Base-by-base conservation (phyloP, 371 early-diverging fungal genomes). In the Mortierella sp. region DNA sequence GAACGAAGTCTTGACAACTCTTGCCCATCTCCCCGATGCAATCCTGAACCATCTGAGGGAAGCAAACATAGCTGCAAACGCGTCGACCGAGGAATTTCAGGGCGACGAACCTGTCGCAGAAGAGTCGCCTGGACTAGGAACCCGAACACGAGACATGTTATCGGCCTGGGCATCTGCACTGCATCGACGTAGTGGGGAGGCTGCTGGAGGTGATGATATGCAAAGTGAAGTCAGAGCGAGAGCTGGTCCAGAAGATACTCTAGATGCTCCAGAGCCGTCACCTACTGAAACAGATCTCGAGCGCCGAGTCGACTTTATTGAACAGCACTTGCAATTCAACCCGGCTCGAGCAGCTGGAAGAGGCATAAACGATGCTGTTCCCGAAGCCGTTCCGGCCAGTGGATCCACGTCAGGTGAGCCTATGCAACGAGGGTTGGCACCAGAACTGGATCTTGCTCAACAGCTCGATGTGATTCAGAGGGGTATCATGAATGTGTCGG, bases 11-110 rank as follows among this genome's bases (percentile, higher is more conserved):
- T 24, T 50, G 39, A 34, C 45, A 3, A 19, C 51, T 3, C 58
- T 68, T 6, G 31, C 23, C 30, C 23, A 47, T 28, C 62, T 68
- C 31, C 62, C 69, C 2, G 62, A 57, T 10, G 14, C 61, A 21
- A n/a, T 61, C 28, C 41, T 31, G 19, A 52, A 24, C 21, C 58
- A 45, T 26, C 42, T 68, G 26, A 41, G 24, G 4, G 52, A 34
- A 2, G 34, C 34, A 10, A 34, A 34, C 34, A 4, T 34, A 7
- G 34, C 34, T 10, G 10, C 4, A 7, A 34, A 34, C 10, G 34
- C 34, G 4, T 27, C 58, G 10, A 21, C 28, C 3, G 57, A 58
- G 5, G 9, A 47, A 18, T 6, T 14, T 19, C 30, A n/a, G 1
- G 3, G 21, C 16, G 46, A 28, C 2, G 49, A 28, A 7, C 3